Evolutionary conservation across 1,284 basidiomycete genomes (phyloP).

Genomic region (Ceratobasidium sp.): DNA sequence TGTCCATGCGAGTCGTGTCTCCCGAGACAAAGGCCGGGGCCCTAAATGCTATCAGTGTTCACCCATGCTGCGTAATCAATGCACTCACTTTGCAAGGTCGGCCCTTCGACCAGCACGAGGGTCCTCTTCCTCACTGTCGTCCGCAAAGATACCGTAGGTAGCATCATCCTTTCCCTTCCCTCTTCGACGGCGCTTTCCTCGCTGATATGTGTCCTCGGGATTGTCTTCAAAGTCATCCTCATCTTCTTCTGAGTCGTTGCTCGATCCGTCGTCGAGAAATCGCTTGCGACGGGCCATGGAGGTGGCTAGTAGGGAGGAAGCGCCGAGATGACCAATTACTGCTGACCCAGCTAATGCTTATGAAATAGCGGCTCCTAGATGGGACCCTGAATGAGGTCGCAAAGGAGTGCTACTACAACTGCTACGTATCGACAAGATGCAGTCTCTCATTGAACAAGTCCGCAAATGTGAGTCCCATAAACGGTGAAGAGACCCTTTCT

Average conservation of each 20-base stretch:
- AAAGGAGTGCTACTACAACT: conserved; percentile 26
- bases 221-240: conserved; percentile 54
- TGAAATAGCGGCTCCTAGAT: no score
- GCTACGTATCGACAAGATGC: conserved; percentile 21
- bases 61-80: conserved; percentile 28
- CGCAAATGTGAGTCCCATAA: conserved; percentile 25
- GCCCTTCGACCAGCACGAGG: conserved; percentile 62
- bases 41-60: conserved; percentile 48
- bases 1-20: conserved; percentile 49
- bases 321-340: no score
- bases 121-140: conserved; percentile 65
- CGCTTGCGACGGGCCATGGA: conserved; percentile 85
- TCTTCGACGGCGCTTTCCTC: conserved; percentile 67
- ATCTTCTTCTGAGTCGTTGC: conserved; percentile 56
- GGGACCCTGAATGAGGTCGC: conserved; percentile 29
- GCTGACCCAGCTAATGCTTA: no score
- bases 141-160: conserved; percentile 85
- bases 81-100: conserved; percentile 67
- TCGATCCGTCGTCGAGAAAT: conserved; percentile 77
- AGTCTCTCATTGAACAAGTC: conserved; percentile 41
- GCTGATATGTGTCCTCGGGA: conserved; percentile 75
- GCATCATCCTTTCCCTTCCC: conserved; percentile 75
- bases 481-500: neutral
- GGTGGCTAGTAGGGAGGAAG: no score
- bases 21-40: conserved; percentile 71